Evolutionary conservation across 2,329 filamentous ascomycete genomes (phyloP).

Genomic region (Dactylellina drechsleri): DNA sequence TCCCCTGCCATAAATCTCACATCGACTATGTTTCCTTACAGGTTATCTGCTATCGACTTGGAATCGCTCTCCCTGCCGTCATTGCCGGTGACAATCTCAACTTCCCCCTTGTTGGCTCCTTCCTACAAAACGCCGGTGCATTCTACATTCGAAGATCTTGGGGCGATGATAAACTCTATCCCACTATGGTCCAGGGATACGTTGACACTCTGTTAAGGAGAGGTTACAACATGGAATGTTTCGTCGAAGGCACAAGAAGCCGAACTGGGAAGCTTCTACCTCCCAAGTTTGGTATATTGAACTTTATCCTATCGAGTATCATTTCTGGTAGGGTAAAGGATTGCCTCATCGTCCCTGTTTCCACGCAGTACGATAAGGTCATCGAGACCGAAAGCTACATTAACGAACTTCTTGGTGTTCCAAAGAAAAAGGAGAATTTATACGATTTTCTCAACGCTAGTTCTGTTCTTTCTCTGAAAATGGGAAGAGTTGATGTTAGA

Average conservation of each 20-base stretch:
- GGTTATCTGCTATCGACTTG: slow-evolving; percentile 92
- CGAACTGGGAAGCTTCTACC: slow-evolving; percentile 91
- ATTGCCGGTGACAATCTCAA: slow-evolving; percentile 97
- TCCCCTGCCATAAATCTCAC: slow-evolving; percentile 93
- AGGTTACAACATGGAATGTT: slow-evolving; percentile 95
- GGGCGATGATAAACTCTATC: slow-evolving; percentile 88
- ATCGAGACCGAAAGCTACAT: slow-evolving; percentile 98
- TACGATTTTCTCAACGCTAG: slow-evolving; percentile 88
- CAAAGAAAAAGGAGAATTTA: slow-evolving; percentile 94
- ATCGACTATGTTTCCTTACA: slow-evolving; percentile 96
- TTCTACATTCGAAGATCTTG: slow-evolving; percentile 97
- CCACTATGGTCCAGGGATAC: slow-evolving; percentile 92
- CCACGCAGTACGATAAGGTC: slow-evolving; percentile 98
- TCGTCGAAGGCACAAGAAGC: slow-evolving; percentile 93
- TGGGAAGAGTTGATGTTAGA: slow-evolving; percentile 91
- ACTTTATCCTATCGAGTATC: slow-evolving; percentile 89
- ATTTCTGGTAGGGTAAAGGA: slow-evolving; percentile 88
- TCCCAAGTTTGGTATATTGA: slow-evolving; percentile 94
- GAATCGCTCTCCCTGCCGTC: slow-evolving; percentile 86
- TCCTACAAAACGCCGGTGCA: slow-evolving; percentile 93
- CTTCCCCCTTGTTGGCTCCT: slow-evolving; percentile 86
- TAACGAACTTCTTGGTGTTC: slow-evolving; percentile 88
- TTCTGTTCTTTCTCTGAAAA: slow-evolving; percentile 84
- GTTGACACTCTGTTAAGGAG: slow-evolving; percentile 90
- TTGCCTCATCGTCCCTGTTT: slow-evolving; percentile 92